A percentile compares a stretch with the other conserved stretches of the same genome.
phyloP scores from a whole-genome alignment of 202 grass and related monocot species.

The Saccharum hybrid region DNA sequence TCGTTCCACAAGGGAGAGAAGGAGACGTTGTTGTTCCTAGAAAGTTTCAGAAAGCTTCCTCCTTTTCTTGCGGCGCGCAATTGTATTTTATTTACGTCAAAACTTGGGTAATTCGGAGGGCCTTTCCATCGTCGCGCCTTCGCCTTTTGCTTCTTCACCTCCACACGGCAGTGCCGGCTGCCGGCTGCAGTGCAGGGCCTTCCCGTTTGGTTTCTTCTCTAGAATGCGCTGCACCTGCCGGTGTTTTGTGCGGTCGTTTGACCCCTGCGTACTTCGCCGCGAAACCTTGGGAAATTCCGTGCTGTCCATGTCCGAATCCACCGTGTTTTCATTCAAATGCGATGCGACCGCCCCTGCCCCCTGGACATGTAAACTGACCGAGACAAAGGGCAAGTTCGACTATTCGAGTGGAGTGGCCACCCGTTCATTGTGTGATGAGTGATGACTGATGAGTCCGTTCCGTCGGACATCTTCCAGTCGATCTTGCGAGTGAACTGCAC shows the following conservation, averaged over 20 bases:
- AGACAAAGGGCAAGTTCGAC: background rate
- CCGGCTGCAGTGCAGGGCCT: background rate
- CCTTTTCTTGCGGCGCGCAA: background rate
- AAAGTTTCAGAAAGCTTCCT: background rate
- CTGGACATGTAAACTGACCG: background rate
- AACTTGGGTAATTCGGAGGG: background rate
- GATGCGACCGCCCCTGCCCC: too few species aligned
- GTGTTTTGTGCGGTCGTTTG: background rate
- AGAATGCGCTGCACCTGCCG: background rate
- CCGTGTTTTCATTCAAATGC: background rate
- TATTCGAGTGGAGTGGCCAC: background rate
- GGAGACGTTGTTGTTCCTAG: background rate
- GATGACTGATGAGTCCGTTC: background rate
- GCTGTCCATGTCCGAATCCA: background rate
- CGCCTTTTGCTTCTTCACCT: background rate
- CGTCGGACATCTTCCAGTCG: background rate
- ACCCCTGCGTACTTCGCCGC: background rate
- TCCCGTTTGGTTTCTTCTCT: background rate
- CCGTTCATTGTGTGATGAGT: background rate
- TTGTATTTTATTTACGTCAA: background rate
- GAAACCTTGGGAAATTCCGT: background rate
- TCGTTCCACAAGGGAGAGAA: background rate
- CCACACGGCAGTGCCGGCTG: background rate
- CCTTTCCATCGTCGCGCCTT: background rate
- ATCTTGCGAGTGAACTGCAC: background rate